phyloP scores from a whole-genome alignment of 2,329 filamentous ascomycete species.

The Penicillium sp. region DNA sequence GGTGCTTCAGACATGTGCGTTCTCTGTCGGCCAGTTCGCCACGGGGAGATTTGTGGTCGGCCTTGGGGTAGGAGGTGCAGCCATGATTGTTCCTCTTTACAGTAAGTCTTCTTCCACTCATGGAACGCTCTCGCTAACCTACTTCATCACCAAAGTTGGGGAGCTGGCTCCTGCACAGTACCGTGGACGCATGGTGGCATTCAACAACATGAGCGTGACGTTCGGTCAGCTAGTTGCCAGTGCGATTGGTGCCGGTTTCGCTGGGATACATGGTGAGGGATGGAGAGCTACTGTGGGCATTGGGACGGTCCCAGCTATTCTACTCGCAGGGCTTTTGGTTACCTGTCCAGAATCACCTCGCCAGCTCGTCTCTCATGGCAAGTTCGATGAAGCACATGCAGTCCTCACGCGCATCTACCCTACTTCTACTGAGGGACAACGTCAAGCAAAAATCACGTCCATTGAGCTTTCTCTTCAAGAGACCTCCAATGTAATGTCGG shows the following conservation, averaged over 20 bases:
- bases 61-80: conserved; percentile 49
- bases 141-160: background rate
- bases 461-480: conserved; percentile 46
- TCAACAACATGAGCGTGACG: conserved; percentile 36
- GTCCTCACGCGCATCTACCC: conserved; percentile 32
- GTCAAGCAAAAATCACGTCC: conserved; percentile 46
- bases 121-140: background rate
- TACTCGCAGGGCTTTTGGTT: conserved; percentile 45
- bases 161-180: conserved; percentile 19
- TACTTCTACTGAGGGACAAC: conserved; percentile 40
- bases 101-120: background rate
- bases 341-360: conserved; percentile 53
- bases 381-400: conserved; percentile 40
- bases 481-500: conserved; percentile 16
- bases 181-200: conserved; percentile 20
- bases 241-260: conserved; percentile 42
- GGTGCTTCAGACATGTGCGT: conserved; percentile 35
- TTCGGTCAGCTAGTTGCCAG: conserved; percentile 43
- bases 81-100: conserved; percentile 46
- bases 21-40: conserved; percentile 43
- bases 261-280: conserved; percentile 40
- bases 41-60: conserved; percentile 50
- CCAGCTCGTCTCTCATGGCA: conserved; percentile 48
- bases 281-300: conserved; percentile 53
- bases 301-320: conserved; percentile 49